phyloP scores from a whole-genome alignment of 1,139 yeast species.

The Candida mesenterica region DNA sequence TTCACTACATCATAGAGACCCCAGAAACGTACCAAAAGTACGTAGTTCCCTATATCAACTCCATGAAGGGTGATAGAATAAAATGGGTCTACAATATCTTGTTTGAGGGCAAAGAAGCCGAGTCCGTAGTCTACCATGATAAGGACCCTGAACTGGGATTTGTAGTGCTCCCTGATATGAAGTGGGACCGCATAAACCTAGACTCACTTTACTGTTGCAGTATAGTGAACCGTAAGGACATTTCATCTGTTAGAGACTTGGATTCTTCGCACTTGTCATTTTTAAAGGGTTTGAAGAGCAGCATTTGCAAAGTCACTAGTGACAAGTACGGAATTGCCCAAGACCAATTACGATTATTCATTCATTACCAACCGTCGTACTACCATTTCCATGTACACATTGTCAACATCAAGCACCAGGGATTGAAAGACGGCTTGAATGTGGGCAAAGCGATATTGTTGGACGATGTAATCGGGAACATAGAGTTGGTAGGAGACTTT shows the following conservation, averaged over 20 bases:
- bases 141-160: slow-evolving; percentile 55
- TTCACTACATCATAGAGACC: slow-evolving; percentile 71
- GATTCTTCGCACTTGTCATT: slow-evolving; percentile 56
- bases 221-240: slow-evolving; percentile 68
- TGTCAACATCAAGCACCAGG: slow-evolving; percentile 73
- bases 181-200: slow-evolving; percentile 82
- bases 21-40: slow-evolving; percentile 64
- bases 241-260: slow-evolving; percentile 78
- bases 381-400: slow-evolving; percentile 93
- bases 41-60: slow-evolving; percentile 74
- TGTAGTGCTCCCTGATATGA: slow-evolving; percentile 75
- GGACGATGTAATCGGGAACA: slow-evolving; percentile 77
- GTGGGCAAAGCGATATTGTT: slow-evolving; percentile 81
- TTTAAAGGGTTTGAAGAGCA: slow-evolving; percentile 44
- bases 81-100: slow-evolving; percentile 91
- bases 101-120: slow-evolving; percentile 80
- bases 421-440: slow-evolving; percentile 67
- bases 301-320: slow-evolving; percentile 48
- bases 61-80: slow-evolving; percentile 74
- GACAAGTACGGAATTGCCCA: slow-evolving; percentile 33
- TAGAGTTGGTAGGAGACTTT: slow-evolving; percentile 50
- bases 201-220: slow-evolving; percentile 76
- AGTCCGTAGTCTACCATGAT: slow-evolving; percentile 65
- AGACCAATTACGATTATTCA: slow-evolving; percentile 66
- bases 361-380: slow-evolving; percentile 94